Conservation (phyloP, 2,329 filamentous ascomycete species). For the Bipolaris oryzae region DNA sequence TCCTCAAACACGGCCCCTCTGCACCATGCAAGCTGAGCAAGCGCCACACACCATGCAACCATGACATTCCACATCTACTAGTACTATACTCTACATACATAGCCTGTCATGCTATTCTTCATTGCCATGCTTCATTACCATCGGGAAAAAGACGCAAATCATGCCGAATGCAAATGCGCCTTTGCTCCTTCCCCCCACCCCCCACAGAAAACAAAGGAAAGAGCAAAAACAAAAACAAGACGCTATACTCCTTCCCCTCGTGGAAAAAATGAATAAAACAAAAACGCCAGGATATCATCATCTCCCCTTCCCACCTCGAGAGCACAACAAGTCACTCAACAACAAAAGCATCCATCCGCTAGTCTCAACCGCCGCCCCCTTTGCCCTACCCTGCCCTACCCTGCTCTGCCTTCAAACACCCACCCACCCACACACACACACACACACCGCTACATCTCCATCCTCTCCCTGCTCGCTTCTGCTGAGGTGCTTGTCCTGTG, state of each 20-base stretch:
- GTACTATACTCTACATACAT: too few relatives aligned
- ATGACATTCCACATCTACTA: too few relatives aligned
- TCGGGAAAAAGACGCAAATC: too few relatives aligned
- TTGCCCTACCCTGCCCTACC: background rate
- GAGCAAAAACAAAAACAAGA: background rate
- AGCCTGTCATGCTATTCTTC: too few relatives aligned
- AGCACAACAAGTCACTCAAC: background rate
- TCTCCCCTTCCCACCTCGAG: constrained; percentile 2
- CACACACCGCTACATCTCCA: constrained; percentile 33
- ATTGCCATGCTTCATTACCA: too few relatives aligned
- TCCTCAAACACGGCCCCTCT: too few relatives aligned
- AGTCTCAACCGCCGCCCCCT: background rate
- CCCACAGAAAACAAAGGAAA: too few relatives aligned
- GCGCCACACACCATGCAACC: too few relatives aligned
- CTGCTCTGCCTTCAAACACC: background rate
- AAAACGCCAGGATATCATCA: constrained; percentile 19
- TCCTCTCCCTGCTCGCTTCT: constrained; percentile 23
- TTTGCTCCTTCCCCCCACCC: too few relatives aligned
- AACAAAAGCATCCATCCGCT: background rate
- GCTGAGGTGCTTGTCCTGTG: constrained; percentile 14
- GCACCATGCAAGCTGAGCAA: too few relatives aligned
- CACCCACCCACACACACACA: too few relatives aligned
- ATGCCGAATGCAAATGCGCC: too few relatives aligned
- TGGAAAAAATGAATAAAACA: background rate
- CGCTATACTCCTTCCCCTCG: background rate